These are phyloP conservation scores for Lepidium didymum DNA, from an alignment of 345 rosid species.

Conservation along the genomic window DNA sequence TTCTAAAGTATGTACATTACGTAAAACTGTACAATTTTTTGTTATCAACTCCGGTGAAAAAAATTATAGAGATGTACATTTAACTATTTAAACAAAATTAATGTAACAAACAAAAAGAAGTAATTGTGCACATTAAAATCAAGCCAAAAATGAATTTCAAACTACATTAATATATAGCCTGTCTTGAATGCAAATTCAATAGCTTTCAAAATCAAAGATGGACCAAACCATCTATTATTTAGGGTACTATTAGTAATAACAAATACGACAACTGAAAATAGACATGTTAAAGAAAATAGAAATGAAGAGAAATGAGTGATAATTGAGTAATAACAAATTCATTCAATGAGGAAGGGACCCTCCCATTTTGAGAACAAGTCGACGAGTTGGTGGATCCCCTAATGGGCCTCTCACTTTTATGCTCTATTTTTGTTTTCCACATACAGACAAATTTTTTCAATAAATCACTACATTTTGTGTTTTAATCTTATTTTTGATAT, in stretches of 20 bases:
- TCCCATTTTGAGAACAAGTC: not conserved
- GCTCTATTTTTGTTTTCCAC: too few relatives aligned
- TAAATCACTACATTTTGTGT: too few relatives aligned
- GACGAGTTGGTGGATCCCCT: slow-evolving; percentile 18
- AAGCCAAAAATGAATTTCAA: not conserved
- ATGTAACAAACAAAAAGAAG: too few relatives aligned
- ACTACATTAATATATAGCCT: not conserved
- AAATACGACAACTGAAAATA: slow-evolving; percentile 7
- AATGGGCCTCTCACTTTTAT: not conserved
- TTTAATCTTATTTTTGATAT: too few relatives aligned
- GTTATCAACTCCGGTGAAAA: too few relatives aligned
- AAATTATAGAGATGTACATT: too few relatives aligned
- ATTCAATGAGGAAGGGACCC: slow-evolving; percentile 9
- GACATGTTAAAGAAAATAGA: not conserved
- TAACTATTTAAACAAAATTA: too few relatives aligned
- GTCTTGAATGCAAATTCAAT: not conserved
- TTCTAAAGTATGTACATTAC: too few relatives aligned
- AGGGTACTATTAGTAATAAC: not conserved
- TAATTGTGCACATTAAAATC: not conserved
- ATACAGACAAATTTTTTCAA: too few relatives aligned
- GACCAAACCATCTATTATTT: slow-evolving; percentile 18
- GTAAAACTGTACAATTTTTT: too few relatives aligned
- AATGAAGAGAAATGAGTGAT: not conserved
- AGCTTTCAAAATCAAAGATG: slow-evolving; percentile 14
- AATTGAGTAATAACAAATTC: not conserved